Evolutionary conservation across 805 yeast species (phyloP).

Genomic region (Diddensiella santjacobensis): DNA sequence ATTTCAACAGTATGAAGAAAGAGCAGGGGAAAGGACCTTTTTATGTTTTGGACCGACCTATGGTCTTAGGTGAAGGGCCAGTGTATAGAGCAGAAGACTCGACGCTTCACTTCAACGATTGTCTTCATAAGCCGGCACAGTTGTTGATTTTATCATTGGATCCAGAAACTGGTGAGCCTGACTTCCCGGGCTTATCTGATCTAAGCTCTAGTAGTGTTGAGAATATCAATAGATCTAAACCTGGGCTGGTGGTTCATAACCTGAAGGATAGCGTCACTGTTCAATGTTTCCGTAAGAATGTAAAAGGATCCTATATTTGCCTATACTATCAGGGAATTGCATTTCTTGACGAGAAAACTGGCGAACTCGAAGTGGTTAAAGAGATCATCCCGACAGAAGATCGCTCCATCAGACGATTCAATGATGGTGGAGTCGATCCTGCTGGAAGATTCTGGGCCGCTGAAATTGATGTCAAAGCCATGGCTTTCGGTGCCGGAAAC

Average conservation of each 20-base stretch:
- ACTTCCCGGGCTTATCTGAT: slow-evolving; percentile 15
- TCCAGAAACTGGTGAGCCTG: slow-evolving; percentile 28
- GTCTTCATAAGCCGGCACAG: slow-evolving; percentile 27
- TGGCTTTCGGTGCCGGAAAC: slow-evolving; percentile 29
- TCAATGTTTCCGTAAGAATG: slow-evolving; percentile 31
- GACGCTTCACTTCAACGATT: slow-evolving; percentile 36
- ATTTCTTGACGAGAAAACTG: slow-evolving; percentile 34
- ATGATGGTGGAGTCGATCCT: slow-evolving; percentile 79
- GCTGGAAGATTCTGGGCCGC: slow-evolving; percentile 66
- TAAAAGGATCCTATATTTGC: slow-evolving; percentile 32
- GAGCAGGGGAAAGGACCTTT: slow-evolving; percentile 4
- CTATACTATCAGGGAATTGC: slow-evolving; percentile 36
- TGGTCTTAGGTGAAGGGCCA: slow-evolving; percentile 35
- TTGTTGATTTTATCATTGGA: slow-evolving; percentile 30
- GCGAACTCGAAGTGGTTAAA: slow-evolving; percentile 31
- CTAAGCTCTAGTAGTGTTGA: slow-evolving; percentile 12
- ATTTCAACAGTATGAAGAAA: neutral
- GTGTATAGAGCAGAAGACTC: slow-evolving; percentile 32
- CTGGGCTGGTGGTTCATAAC: slow-evolving; percentile 26
- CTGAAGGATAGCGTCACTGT: slow-evolving; percentile 34
- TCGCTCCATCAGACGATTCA: slow-evolving; percentile 45
- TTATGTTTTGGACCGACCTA: slow-evolving; percentile 27
- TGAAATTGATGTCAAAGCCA: slow-evolving; percentile 32
- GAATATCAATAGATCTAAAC: slow-evolving; percentile 20
- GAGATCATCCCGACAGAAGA: slow-evolving; percentile 32